Conservation (phyloP, 2,329 filamentous ascomycete genomes). For the Aspergillus terreus region DNA sequence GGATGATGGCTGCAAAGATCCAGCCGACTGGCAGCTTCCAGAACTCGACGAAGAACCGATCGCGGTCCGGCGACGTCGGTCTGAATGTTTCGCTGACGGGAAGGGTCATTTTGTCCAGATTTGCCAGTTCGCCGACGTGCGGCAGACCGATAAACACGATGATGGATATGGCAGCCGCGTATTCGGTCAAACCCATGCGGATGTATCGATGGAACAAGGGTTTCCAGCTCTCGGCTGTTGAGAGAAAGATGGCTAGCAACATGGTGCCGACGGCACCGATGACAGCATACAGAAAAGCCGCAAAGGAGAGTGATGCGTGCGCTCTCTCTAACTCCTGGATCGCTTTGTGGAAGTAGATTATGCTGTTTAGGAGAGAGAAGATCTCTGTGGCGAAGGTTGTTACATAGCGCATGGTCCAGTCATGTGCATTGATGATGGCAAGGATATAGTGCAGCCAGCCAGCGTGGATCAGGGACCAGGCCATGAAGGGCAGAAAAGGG, state of each 20-base stretch:
- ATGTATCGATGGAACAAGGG: conserved; percentile 61
- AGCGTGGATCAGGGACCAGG: conserved; percentile 63
- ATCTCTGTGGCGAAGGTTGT: conserved; percentile 65
- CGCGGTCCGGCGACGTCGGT: conserved; percentile 54
- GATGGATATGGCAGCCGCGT: conserved; percentile 64
- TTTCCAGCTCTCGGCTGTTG: conserved; percentile 59
- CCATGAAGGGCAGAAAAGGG: conserved; percentile 64
- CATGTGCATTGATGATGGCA: conserved; percentile 64
- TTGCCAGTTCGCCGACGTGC: conserved; percentile 56
- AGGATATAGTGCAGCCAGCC: conserved; percentile 64
- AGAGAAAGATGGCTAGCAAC: conserved; percentile 58
- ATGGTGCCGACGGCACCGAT: conserved; percentile 63
- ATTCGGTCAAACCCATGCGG: conserved; percentile 59
- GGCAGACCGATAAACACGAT: conserved; percentile 63
- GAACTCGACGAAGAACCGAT: conserved; percentile 59
- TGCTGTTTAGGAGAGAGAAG: conserved; percentile 63
- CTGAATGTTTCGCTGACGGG: conserved; percentile 54
- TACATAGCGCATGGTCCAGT: conserved; percentile 69
- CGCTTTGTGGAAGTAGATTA: conserved; percentile 67
- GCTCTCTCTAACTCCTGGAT: conserved; percentile 61
- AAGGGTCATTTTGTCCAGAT: conserved; percentile 57
- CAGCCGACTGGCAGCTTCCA: conserved; percentile 59
- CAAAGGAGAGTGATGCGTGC: conserved; percentile 54
- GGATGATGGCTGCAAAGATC: conserved; percentile 60
- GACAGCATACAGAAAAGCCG: conserved; percentile 62